These are phyloP conservation scores for Primulina tabacum DNA, from an alignment of 257 asterid genomes.

Conservation along the genomic window DNA sequence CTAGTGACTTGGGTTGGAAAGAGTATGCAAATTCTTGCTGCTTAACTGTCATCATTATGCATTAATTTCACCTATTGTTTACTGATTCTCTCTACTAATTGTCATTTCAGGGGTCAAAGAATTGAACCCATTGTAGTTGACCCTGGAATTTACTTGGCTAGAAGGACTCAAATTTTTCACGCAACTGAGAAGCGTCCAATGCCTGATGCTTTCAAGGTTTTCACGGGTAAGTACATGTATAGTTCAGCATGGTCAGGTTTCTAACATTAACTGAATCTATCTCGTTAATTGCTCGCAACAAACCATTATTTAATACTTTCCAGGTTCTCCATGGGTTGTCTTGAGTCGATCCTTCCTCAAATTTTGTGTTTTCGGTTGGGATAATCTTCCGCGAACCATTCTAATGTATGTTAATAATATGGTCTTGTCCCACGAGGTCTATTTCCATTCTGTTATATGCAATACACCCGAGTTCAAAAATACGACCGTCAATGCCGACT, in stretches of 20 bases:
- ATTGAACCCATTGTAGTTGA: constrained; percentile 85
- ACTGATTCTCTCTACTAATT: constrained; percentile 29
- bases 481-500: constrained; percentile 74
- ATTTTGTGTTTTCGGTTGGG: constrained; percentile 89
- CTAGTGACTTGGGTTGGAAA: constrained; percentile 98
- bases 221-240: constrained; percentile 56
- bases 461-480: constrained; percentile 75
- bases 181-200: constrained; percentile 91
- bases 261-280: background rate
- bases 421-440: constrained; percentile 76
- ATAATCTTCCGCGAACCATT: constrained; percentile 90
- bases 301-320: constrained; percentile 18
- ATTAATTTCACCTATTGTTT: background rate
- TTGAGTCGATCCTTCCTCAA: constrained; percentile 86
- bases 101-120: constrained; percentile 66
- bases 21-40: constrained; percentile 72
- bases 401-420: constrained; percentile 77
- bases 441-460: constrained; percentile 88
- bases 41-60: constrained; percentile 18
- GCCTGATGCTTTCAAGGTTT: constrained; percentile 86
- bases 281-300: constrained; percentile 13
- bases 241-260: background rate
- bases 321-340: constrained; percentile 96
- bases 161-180: constrained; percentile 79
- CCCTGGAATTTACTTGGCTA: constrained; percentile 84